Evolutionary conservation across 2,329 filamentous ascomycete genomes (phyloP).

Genomic region (Scleromitrula shiraiana): DNA sequence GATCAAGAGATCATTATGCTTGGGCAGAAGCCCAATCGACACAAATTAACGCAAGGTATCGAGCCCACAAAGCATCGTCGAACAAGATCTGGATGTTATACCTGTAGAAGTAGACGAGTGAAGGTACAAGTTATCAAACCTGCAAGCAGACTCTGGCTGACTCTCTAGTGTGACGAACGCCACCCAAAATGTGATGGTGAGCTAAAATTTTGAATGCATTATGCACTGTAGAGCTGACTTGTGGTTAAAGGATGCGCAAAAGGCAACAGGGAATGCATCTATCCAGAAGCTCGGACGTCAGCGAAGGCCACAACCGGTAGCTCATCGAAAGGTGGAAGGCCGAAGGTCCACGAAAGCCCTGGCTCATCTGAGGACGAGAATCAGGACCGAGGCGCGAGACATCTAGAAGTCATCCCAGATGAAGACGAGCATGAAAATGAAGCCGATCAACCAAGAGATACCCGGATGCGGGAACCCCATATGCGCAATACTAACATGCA

Average conservation of each 20-base stretch:
- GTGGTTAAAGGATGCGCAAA: constrained; percentile 68
- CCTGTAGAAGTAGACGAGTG: constrained; percentile 80
- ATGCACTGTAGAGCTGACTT: constrained; percentile 18
- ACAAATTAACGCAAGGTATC: constrained; percentile 22
- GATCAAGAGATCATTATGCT: constrained; percentile 25
- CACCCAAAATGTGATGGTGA: constrained; percentile 81
- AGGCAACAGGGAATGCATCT: constrained; percentile 82
- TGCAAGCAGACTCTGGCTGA: constrained; percentile 19
- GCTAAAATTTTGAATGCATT: constrained; percentile 27
- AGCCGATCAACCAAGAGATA: constrained; percentile 10
- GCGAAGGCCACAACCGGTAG: constrained; percentile 20
- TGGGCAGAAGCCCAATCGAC: constrained; percentile 23
- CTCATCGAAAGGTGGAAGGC: constrained; percentile 31
- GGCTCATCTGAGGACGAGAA: constrained; percentile 47
- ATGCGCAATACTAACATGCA: constrained; percentile 28
- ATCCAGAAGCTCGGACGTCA: constrained; percentile 60
- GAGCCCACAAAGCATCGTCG: constrained; percentile 76
- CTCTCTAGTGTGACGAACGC: constrained; percentile 75
- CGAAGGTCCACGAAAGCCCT: constrained; percentile 30
- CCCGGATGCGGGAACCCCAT: neutral
- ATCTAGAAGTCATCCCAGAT: constrained; percentile 47
- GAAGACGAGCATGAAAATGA: constrained; percentile 37
- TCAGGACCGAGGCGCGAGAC: constrained; percentile 39
- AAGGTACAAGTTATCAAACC: constrained; percentile 45
- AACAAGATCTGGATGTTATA: constrained; percentile 89